Evolutionary conservation across 2,329 filamentous ascomycete species (phyloP).

Genomic region (Basipetospora chlamydospora): DNA sequence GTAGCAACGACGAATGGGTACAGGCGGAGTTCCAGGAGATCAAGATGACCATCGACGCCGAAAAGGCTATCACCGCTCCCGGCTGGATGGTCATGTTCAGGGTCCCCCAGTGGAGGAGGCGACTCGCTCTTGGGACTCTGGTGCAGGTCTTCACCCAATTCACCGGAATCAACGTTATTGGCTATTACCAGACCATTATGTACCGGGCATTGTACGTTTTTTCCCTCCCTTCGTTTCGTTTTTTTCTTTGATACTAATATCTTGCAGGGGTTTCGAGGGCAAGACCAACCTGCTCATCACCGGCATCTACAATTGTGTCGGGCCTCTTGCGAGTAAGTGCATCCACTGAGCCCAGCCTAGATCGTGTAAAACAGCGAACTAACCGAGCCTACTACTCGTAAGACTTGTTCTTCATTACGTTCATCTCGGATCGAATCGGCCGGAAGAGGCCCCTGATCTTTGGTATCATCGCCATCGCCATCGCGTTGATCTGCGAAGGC

Average conservation of each 20-base stretch:
- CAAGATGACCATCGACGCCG: constrained; percentile 2
- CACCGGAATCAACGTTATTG: constrained; percentile 61
- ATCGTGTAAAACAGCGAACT: no score
- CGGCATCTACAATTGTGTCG: constrained; percentile 46
- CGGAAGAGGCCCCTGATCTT: constrained; percentile 60
- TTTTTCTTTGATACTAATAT: no score
- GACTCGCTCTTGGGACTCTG: constrained; percentile 44
- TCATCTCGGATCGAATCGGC: constrained; percentile 51
- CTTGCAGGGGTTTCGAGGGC: constrained; percentile 19
- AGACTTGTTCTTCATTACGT: constrained; percentile 45
- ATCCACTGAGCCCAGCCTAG: no score
- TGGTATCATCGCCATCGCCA: constrained; percentile 42
- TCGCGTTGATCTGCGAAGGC: constrained; percentile 45
- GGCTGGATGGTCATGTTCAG: constrained; percentile 3
- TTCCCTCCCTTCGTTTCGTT: constrained; percentile 26
- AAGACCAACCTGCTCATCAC: constrained; percentile 37
- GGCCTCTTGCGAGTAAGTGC: constrained; percentile 29
- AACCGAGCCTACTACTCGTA: no score
- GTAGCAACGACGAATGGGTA: background rate
- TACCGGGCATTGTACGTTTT: constrained; percentile 42
- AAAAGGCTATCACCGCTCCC: constrained; percentile 27
- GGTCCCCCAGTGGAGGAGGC: constrained; percentile 23
- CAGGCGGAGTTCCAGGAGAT: constrained; percentile 1
- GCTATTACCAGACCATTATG: constrained; percentile 53
- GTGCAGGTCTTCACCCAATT: constrained; percentile 73